Conservation (phyloP, 768 basidiomycete genomes). For the Phylloporus rhodoxanthus region DNA sequence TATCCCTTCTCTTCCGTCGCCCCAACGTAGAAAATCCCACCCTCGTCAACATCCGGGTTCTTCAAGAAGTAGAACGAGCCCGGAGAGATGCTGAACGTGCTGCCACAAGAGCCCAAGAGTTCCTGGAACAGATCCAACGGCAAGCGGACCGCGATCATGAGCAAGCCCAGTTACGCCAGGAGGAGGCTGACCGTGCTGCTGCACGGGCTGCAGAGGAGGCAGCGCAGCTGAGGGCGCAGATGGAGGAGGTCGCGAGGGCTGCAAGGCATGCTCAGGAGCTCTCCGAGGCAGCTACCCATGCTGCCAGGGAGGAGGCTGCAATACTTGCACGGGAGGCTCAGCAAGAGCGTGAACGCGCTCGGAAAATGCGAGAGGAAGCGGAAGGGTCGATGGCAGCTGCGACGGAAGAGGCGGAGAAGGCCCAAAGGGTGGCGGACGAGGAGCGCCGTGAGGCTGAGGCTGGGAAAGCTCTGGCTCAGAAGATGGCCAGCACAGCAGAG, state of each 20-base stretch:
- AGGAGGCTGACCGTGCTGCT: conserved; percentile 2
- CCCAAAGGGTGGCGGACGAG: conserved; percentile 8
- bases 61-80: conserved; percentile 3
- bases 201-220: conserved; percentile 9
- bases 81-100: conserved; percentile 1
- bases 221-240: conserved; percentile 2
- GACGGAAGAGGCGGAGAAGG: conserved; percentile 7
- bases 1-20: not conserved
- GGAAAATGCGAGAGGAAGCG: conserved; percentile 3
- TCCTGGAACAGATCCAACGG: not conserved
- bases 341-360: conserved; percentile 4
- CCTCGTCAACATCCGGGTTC: conserved; percentile 5
- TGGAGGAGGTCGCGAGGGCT: conserved; percentile 2
- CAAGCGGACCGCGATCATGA: conserved; percentile 6
- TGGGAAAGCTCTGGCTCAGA: conserved; percentile 6
- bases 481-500: conserved; percentile 5
- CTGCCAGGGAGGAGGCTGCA: conserved; percentile 6
- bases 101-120: not conserved
- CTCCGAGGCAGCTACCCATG: conserved; percentile 1
- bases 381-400: conserved; percentile 4
- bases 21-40: conserved; percentile 12
- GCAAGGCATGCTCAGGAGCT: conserved; percentile 1
- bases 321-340: conserved; percentile 1
- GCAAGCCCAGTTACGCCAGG: conserved; percentile 1
- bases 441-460: conserved; percentile 7